These are phyloP conservation scores for Nothophytophthora sp. DNA, from an alignment of 352 stramenopile genomes.

Conservation along the genomic window DNA sequence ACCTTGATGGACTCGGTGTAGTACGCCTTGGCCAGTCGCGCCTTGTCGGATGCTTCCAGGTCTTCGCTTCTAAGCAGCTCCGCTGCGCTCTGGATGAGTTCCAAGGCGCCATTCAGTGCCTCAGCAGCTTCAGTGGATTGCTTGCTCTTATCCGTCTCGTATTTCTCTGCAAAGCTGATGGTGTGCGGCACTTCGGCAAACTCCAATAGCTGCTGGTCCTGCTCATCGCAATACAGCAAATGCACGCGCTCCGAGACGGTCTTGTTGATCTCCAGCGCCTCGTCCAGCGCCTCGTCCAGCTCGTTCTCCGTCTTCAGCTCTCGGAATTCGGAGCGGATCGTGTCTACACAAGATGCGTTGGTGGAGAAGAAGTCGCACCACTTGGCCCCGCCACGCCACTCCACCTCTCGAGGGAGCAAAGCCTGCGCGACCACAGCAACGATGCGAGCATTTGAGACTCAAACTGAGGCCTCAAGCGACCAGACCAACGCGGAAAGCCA, in stretches of 20 bases:
- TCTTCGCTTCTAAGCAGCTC: conserved; percentile 48
- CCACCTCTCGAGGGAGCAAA: conserved; percentile 59
- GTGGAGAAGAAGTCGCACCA: conserved; percentile 67
- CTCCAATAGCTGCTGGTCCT: conserved; percentile 40
- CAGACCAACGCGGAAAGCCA: not conserved
- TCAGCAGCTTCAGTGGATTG: conserved; percentile 16
- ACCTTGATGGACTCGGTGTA: conserved; percentile 67
- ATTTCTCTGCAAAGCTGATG: conserved; percentile 55
- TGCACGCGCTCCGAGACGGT: conserved; percentile 65
- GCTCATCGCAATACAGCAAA: conserved; percentile 52
- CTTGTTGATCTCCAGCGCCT: conserved; percentile 68
- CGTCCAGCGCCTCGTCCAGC: conserved; percentile 50
- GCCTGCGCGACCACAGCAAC: conserved; percentile 27
- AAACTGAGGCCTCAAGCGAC: not conserved
- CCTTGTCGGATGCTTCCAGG: conserved; percentile 43
- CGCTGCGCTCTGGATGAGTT: conserved; percentile 54
- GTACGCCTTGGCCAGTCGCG: conserved; percentile 63
- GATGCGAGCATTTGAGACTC: not conserved
- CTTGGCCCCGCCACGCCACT: conserved; percentile 46
- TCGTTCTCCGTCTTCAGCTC: conserved; percentile 1
- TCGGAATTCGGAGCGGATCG: conserved; percentile 58
- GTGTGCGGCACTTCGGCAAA: conserved; percentile 28
- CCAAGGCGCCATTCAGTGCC: conserved; percentile 45
- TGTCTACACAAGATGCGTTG: conserved; percentile 51
- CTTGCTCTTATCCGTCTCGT: conserved; percentile 41